These are phyloP conservation scores for Fusarium longipes DNA, from an alignment of 2,329 filamentous ascomycete species.

Conservation along the genomic window DNA sequence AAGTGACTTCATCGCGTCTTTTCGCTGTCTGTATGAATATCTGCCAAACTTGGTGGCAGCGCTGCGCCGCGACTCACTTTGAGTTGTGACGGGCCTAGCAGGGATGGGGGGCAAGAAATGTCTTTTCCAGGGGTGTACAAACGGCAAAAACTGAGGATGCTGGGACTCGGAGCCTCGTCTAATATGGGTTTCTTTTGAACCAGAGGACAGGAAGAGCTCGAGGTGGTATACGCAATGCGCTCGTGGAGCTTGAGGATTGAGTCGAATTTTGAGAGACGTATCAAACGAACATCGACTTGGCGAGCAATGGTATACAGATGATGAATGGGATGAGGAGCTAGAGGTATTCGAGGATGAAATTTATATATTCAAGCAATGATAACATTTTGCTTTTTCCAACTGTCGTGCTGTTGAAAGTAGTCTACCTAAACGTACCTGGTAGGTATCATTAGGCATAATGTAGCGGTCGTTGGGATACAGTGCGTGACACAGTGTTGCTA, in stretches of 20 bases:
- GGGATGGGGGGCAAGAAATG: constrained; percentile 22
- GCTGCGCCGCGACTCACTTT: constrained; percentile 25
- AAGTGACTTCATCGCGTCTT: constrained; percentile 42
- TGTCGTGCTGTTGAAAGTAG: not conserved
- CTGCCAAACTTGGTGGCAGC: constrained; percentile 37
- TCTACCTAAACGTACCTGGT: not conserved
- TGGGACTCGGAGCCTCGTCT: constrained; percentile 15
- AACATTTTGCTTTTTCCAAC: not conserved
- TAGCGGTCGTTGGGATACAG: constrained; percentile 19
- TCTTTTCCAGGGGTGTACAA: constrained; percentile 42
- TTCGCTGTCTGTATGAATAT: constrained; percentile 47
- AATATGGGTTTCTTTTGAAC: constrained; percentile 2
- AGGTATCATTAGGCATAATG: not conserved
- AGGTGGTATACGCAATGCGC: constrained; percentile 23
- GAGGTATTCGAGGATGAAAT: constrained; percentile 20
- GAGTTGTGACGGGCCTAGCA: constrained; percentile 26
- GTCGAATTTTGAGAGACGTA: constrained; percentile 36
- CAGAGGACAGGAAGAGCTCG: constrained; percentile 29
- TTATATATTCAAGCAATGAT: constrained; percentile 3
- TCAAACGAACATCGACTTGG: constrained; percentile 36
- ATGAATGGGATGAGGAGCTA: constrained; percentile 43
- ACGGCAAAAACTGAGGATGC: constrained; percentile 31
- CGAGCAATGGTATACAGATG: constrained; percentile 45
- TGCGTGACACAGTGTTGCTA: constrained; percentile 32
- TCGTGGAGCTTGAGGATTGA: constrained; percentile 38